Conservation (phyloP, 768 basidiomycete genomes). For the Tubosaeta sp. region DNA sequence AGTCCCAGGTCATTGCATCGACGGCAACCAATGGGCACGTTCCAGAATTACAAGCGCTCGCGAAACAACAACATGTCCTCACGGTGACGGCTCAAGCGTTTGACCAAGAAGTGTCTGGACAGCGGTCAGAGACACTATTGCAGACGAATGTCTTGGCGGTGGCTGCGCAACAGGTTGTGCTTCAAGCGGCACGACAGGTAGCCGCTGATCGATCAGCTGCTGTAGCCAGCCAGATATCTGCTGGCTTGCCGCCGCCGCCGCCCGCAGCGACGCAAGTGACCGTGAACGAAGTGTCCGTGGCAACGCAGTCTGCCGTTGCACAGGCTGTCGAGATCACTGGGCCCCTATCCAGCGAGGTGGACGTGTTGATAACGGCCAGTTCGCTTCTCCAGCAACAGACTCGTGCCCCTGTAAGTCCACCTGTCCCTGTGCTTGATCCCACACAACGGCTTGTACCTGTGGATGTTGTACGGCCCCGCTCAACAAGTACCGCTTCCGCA, state of each 20-base stretch:
- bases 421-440: conserved; percentile 22
- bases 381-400: conserved; percentile 46
- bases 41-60: conserved; percentile 59
- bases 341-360: conserved; percentile 69
- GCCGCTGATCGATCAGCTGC: conserved; percentile 48
- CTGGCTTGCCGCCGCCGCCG: conserved; percentile 34
- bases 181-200: conserved; percentile 66
- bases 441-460: conserved; percentile 22
- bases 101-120: conserved; percentile 61
- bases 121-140: conserved; percentile 41
- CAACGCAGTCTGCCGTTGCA: conserved; percentile 75
- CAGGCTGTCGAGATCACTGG: conserved; percentile 77
- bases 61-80: conserved; percentile 78
- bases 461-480: conserved; percentile 34
- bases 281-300: conserved; percentile 54
- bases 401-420: conserved; percentile 26
- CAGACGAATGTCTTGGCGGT: conserved; percentile 58
- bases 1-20: conserved; percentile 59
- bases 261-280: conserved; percentile 41
- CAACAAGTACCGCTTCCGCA: conserved; percentile 28
- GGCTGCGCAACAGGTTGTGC: conserved; percentile 77
- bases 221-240: conserved; percentile 37
- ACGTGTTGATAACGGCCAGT: conserved; percentile 71
- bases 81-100: conserved; percentile 70
- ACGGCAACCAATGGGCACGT: conserved; percentile 42